Conservation (phyloP, 2,329 filamentous ascomycete species). For the Aspergillus nomiae region DNA sequence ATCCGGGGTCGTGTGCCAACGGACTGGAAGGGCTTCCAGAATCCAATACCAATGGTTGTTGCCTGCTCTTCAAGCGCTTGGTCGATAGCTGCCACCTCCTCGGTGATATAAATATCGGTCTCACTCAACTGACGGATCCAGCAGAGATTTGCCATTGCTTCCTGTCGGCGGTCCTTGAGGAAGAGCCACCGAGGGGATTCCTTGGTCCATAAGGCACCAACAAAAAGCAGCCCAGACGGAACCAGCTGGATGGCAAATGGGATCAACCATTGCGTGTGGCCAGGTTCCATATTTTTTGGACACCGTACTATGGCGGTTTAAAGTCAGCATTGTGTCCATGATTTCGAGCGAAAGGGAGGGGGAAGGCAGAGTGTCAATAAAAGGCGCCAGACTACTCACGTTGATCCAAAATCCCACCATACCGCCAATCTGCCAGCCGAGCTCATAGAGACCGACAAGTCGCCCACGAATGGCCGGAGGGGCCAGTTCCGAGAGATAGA, state of each 20-base stretch:
- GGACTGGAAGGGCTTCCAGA: slow-evolving; percentile 70
- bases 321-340: slow-evolving; percentile 13
- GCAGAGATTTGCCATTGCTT: slow-evolving; percentile 59
- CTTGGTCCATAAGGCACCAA: slow-evolving; percentile 62
- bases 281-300: slow-evolving; percentile 36
- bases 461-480: slow-evolving; percentile 58
- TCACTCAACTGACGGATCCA: slow-evolving; percentile 44
- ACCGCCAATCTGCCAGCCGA: slow-evolving; percentile 54
- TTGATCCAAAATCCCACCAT: slow-evolving; percentile 50
- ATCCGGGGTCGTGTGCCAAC: slow-evolving; percentile 57
- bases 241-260: slow-evolving; percentile 37
- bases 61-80: slow-evolving; percentile 66
- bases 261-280: slow-evolving; percentile 36
- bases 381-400: slow-evolving; percentile 23
- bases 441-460: slow-evolving; percentile 56
- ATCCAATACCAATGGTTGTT: slow-evolving; percentile 65
- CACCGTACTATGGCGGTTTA: slow-evolving; percentile 49
- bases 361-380: not conserved
- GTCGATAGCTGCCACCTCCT: slow-evolving; percentile 72
- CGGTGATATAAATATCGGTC: slow-evolving; percentile 64
- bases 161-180: slow-evolving; percentile 66
- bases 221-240: slow-evolving; percentile 42
- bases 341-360: no score
- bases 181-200: slow-evolving; percentile 70
- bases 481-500: slow-evolving; percentile 59